Evolutionary conservation across 495 filamentous ascomycete genomes (phyloP), one percentile per base, ranked within the genome.

Genomic region (Penicillium longicatenatum): DNA sequence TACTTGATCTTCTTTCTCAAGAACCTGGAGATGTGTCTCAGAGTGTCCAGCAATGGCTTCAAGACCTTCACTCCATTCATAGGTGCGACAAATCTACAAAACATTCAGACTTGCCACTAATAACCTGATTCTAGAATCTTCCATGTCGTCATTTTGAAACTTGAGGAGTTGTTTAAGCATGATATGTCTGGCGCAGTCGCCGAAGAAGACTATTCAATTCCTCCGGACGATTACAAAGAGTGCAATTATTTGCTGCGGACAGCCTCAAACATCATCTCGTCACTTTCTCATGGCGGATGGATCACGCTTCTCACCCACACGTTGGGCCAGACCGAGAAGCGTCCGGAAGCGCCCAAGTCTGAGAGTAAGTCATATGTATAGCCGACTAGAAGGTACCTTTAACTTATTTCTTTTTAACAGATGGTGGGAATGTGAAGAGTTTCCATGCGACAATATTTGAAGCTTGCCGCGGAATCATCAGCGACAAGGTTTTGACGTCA

Each of bases 31-130:
- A 93, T 63, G 68, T 89, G 30, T 91, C 85, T 35, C 85, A 89
- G 68, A 87, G 87, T 52, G 84, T 90, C 20, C 85, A 89, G 58
- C 84, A 82, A 41, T 98, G 94, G 94, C 75, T 98, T 8, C 87
- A 89, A 63, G 89, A 83, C 45, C 75, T 95, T 17, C 75, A 86
- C 45, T 75, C 75, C 11, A 73, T 79, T 39, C 66, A 76, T 30
- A 74, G 66, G 76, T 78, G 61, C 73, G 71, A 53, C 19, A 20
- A 33, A 0, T 20, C 37, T 12, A 10, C 19, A 5, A 35, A 26
- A 3, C 16, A 30, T 14, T 20, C 37, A 21, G n/a, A 6, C 22
- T 17, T 22, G 17, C 14, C 17, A 22, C 26, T 39, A 42, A n/a
- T 63, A 68, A 63, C 70, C 30, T n/a, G 19, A 17, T 21, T 42